Evolutionary conservation across 192 early-diverging fungal species (phyloP).

Genomic region (Backusella luteola): DNA sequence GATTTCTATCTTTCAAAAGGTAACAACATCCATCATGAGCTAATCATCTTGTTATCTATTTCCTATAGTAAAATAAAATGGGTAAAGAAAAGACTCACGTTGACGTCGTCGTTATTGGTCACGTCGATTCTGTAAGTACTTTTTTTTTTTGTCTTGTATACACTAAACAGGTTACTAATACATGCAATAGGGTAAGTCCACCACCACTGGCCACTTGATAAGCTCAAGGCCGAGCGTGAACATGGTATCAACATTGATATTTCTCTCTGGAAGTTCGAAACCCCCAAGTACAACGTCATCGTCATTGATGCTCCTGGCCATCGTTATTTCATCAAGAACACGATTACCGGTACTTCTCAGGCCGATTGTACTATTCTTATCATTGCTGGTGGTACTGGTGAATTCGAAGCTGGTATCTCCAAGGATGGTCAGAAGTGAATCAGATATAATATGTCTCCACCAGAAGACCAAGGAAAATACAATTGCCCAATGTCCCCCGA

Average conservation of each 20-base stretch:
- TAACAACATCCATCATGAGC: not conserved
- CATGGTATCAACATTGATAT: no score
- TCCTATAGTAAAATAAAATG: not conserved
- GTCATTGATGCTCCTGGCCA: slow-evolving; percentile 99
- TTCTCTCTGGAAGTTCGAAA: no score
- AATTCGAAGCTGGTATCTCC: no score
- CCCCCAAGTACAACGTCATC: slow-evolving; percentile 51
- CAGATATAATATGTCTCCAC: no score
- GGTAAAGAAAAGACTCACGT: slow-evolving; percentile 89
- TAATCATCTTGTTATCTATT: not conserved
- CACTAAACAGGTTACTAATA: no score
- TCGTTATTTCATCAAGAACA: slow-evolving; percentile 99
- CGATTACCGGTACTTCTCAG: no score
- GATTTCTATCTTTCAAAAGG: not conserved
- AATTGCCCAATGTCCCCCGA: no score
- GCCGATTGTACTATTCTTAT: no score
- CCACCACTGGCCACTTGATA: slow-evolving; percentile 99
- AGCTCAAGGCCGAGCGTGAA: slow-evolving; percentile 54
- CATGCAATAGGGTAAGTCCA: slow-evolving; percentile 81
- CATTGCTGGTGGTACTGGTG: no score
- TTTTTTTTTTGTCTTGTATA: not conserved
- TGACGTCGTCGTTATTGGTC: slow-evolving; percentile 96
- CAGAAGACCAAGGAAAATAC: no score
- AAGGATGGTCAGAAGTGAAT: no score
- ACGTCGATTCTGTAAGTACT: slow-evolving; percentile 87